These are phyloP conservation scores for Francoa sonchifolia DNA, from an alignment of 441 rosid genomes.

Conservation along the genomic window DNA sequence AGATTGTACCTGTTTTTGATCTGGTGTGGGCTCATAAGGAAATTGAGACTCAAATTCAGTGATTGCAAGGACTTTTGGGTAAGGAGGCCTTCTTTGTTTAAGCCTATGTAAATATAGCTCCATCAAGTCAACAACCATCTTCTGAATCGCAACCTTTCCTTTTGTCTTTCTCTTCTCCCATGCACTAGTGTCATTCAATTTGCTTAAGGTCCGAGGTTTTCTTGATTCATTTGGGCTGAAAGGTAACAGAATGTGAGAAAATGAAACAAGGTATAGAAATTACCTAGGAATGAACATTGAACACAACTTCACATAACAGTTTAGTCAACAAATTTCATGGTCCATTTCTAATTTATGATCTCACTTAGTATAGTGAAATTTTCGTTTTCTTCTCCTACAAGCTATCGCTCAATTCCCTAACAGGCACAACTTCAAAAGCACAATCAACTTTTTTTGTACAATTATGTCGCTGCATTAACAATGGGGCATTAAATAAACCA, in stretches of 20 bases:
- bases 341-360: no score
- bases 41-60: constrained; percentile 60
- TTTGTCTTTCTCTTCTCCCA: constrained; percentile 93
- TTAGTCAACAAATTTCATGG: neutral
- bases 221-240: constrained; percentile 78
- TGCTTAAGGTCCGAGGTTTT: constrained; percentile 73
- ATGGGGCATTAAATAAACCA: no score
- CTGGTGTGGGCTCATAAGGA: constrained; percentile 80
- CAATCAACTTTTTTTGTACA: no score
- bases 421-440: no score
- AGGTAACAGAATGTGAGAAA: constrained; percentile 8
- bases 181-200: constrained; percentile 61
- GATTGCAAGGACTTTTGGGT: constrained; percentile 53
- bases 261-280: constrained; percentile 1
- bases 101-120: constrained; percentile 89
- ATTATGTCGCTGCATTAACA: no score
- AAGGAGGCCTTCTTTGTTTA: constrained; percentile 73
- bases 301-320: neutral
- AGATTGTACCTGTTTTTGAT: constrained; percentile 64
- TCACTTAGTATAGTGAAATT: no score
- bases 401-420: no score
- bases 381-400: no score
- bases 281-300: constrained; percentile 2
- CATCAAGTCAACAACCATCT: constrained; percentile 96
- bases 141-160: constrained; percentile 92